phyloP scores from a whole-genome alignment of 169 alveolate species.

The Plasmodium chabaudi region DNA sequence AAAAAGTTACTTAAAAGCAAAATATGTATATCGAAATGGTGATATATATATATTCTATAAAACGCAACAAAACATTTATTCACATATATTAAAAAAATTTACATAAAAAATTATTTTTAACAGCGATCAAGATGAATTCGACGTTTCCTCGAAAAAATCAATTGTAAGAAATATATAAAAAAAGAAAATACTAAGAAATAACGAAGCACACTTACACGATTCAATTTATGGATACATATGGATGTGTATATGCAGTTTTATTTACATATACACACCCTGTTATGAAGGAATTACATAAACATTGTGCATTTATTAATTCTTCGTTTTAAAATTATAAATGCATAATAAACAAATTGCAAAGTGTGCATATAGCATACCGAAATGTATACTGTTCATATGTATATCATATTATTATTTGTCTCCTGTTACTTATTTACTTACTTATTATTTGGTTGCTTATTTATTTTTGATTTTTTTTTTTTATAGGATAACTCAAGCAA shows the following conservation, averaged over 20 bases:
- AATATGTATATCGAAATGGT: not conserved
- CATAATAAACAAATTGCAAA: not conserved
- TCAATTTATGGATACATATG: not conserved
- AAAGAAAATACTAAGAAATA: conserved; percentile 6
- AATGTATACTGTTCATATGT: no score
- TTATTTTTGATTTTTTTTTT: not conserved
- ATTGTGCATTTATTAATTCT: not conserved
- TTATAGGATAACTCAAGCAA: conserved; percentile 24
- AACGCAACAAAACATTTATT: conserved; percentile 2
- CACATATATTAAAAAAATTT: conserved; percentile 4
- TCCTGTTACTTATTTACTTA: not conserved
- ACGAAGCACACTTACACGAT: not conserved
- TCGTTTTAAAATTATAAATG: not conserved
- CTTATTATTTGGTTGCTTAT: not conserved
- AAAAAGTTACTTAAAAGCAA: not conserved
- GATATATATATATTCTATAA: conserved; percentile 1
- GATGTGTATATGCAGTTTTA: not conserved
- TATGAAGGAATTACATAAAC: no score
- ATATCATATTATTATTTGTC: not conserved
- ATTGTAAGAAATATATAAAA: conserved; percentile 18
- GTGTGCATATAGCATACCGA: not conserved
- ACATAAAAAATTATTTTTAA: conserved; percentile 5
- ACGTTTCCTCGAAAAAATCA: conserved; percentile 15
- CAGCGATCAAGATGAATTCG: conserved; percentile 12
- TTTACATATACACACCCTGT: no score